Evolutionary conservation across 192 early-diverging fungal genomes (phyloP).

Genomic region (Coemansia aciculifera): DNA sequence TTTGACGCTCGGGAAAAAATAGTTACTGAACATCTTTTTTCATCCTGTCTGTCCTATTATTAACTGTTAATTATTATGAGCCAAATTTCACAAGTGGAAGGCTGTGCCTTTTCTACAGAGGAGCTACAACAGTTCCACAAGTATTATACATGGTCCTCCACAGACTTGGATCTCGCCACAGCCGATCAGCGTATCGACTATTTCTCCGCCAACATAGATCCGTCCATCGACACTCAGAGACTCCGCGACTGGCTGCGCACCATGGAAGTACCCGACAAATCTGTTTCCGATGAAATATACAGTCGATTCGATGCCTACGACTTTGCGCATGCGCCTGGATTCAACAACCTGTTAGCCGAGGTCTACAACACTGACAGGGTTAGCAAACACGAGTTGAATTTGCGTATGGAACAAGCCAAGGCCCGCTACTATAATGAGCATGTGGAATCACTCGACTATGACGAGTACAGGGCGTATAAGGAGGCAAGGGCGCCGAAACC

Average conservation of each 20-base stretch:
- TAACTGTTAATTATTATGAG: not conserved
- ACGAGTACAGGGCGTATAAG: conserved; percentile 22
- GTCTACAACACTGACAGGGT: conserved; percentile 19
- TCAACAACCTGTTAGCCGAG: conserved; percentile 27
- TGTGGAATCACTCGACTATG: conserved; percentile 26
- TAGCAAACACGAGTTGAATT: conserved; percentile 29
- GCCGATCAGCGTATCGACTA: conserved; percentile 31
- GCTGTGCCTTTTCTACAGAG: conserved; percentile 38
- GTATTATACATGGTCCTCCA: conserved; percentile 33
- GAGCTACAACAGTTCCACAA: conserved; percentile 51
- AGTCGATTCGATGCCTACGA: conserved; percentile 40
- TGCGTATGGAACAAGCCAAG: conserved; percentile 45
- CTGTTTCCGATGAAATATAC: conserved; percentile 17
- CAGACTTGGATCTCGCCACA: conserved; percentile 1
- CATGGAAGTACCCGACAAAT: conserved; percentile 24
- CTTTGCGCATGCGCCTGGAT: conserved; percentile 38
- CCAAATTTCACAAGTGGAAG: conserved; percentile 42
- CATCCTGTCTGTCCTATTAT: not conserved
- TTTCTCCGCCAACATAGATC: conserved; percentile 18
- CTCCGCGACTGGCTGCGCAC: conserved; percentile 44
- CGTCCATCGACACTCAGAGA: conserved; percentile 6
- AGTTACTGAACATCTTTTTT: not conserved
- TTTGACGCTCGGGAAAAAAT: not conserved
- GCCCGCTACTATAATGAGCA: conserved; percentile 31
- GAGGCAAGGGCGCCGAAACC: conserved; percentile 28